Evolutionary conservation across 306 rosid species (phyloP), one percentile per base, ranked within the genome.

Genomic region (Ziziphus jujuba): DNA sequence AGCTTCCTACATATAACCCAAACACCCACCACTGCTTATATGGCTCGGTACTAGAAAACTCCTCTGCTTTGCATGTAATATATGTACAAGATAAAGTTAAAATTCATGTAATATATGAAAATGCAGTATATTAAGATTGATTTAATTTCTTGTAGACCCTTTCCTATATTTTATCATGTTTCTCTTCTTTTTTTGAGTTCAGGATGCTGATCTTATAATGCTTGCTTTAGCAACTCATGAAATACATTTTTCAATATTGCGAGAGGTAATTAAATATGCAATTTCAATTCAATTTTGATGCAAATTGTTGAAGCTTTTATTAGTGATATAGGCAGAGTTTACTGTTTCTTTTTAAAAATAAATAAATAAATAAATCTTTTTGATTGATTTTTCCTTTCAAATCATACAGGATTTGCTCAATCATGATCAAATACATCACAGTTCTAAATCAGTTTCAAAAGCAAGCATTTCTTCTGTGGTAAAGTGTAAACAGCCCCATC

Each of bases 121-220:
- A 40, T 40, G 10, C 0, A 7, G 12, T 40, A 40, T 40, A 8
- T 40, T 8, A 8, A 1, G 10, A 8, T 40, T 40, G 7, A 9
- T 58, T 33, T 47, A 3, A 2, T 28, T 40, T n/a, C 9, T 45
- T 47, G 12, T 40, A 9, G 16, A 10, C 12, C 4, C 20, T 19
- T 5, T 19, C 28, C 14, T 63, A 34, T 60, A 4, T 49, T 20
- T 47, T 50, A 2, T 23, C 49, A 22, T 67, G 57, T 50, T 50
- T 17, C 20, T 50, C 22, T 16, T 8, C 19, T 14, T 14, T 58
- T 8, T 61, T 54, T 43, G n/a, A 20, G 13, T 75, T 73, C 83
- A 88, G 95, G 91, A 88, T 59, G 89, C 86, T 0, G 91, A 84
- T 71, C 78, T 85, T 0, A 77, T 88, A 24, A 79, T 88, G 87